Evolutionary conservation across 257 asterid genomes (phyloP), one percentile per base, ranked within the genome.

Genomic region (Rauvolfia tetraphylla): DNA sequence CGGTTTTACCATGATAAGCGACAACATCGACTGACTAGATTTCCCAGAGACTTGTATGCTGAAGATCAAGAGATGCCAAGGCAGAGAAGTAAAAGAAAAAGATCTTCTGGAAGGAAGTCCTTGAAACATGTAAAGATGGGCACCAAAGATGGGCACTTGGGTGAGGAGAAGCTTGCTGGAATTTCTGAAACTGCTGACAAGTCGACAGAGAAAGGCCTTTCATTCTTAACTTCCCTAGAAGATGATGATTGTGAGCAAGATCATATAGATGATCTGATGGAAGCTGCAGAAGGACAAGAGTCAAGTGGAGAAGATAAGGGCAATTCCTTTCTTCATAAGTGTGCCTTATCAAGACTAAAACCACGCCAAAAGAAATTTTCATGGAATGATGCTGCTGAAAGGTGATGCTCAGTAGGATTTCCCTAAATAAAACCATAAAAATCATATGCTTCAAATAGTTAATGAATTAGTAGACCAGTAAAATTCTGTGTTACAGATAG

Each of bases 331-430:
- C 83, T 89, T 80, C 86, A 77, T 77, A 88, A 84, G 79, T 79
- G 75, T 83, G 90, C 92, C 79, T 80, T 83, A 75, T 86, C 95
- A 76, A 91, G 78, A 79, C 84, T 83, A 83, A 88, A 82, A 66
- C 73, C 88, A 44, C 75, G 80, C 63, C 93, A 90, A 36, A 85
- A 72, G 79, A 89, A 81, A 84, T 95, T 88, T 87, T 82, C 76
- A 14, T 95, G 99, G 99, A 88, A 92, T 62, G 98, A 95, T 73
- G 92, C 85, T 75, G 90, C 95, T 75, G 99, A 92, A 72, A 91
- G 98, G 98, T 95, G 88, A 85, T 70, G 68, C 73, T 80, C 65
- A 65, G 62, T 75, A 57, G 70, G 70, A 59, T 31, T 79, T 79
- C 38, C 78, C 57, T 78, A 31, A 18, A 34, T 59, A 25, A 41